Conservation (phyloP, 2,329 filamentous ascomycete genomes). For the Fusarium sp. region DNA sequence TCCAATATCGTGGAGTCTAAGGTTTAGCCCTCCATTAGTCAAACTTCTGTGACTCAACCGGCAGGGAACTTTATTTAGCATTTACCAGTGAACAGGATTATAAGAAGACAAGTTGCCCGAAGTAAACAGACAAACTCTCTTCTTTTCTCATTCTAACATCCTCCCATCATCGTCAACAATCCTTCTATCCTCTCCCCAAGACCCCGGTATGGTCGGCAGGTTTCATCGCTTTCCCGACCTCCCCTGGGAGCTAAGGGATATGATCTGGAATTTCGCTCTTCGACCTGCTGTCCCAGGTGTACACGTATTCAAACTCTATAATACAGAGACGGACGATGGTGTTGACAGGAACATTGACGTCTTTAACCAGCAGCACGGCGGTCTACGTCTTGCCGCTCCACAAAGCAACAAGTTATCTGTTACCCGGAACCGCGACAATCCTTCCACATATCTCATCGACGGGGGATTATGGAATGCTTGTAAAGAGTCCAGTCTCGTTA, state of each 20-base stretch:
- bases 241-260: neutral
- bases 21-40: too few relatives aligned
- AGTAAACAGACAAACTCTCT: too few relatives aligned
- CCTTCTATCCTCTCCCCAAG: neutral
- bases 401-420: neutral
- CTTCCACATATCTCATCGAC: neutral
- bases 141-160: too few relatives aligned
- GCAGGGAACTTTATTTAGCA: too few relatives aligned
- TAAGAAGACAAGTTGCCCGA: too few relatives aligned
- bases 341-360: neutral
- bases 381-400: neutral
- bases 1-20: too few relatives aligned
- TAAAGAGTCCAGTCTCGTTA: neutral
- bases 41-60: too few relatives aligned
- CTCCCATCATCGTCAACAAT: neutral
- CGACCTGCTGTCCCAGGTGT: neutral
- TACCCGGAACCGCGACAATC: neutral
- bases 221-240: neutral
- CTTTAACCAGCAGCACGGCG: neutral
- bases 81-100: too few relatives aligned
- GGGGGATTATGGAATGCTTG: neutral
- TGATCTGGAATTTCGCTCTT: constrained; percentile 4
- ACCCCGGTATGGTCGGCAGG: neutral
- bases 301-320: neutral
- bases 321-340: neutral